Evolutionary conservation across 1,284 basidiomycete genomes (phyloP), one percentile per base, ranked within the genome.

Genomic region (Austropuccinia psidii): DNA sequence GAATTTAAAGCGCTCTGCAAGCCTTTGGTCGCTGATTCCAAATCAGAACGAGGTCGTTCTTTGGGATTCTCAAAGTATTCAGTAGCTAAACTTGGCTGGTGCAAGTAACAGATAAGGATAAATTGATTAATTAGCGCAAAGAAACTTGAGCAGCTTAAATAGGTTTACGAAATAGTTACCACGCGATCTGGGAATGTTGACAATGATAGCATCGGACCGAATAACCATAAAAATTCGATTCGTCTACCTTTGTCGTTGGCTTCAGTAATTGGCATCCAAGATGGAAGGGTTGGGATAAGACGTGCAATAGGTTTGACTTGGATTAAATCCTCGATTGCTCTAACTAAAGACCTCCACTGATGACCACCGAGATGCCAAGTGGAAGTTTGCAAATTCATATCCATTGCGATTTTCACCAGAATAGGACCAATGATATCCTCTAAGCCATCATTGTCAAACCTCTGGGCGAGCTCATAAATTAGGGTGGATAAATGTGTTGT

Each of bases 31-130:
- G 91, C 90, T 0, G 91, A 89, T 47, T 92, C 88, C n/a, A 94
- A 83, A 77, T 94, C 91, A 13, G 84, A 84, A 9, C 85, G 84
- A 49, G 86, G 84, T 35, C 90, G 85, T 73, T 89, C 89, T n/a
- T 88, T 87, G 0, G 90, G 86, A 35, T 93, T 88, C 0, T 90
- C 87, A 80, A 94, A 96, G 80, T 93, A 94, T 0, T 87, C 85
- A 75, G 86, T 84, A 11, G 89, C 86, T 72, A 97, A 87, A 21
- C 82, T 81, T 11, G 91, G 90, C 93, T 95, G 76, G 13, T 17
- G 21, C 21, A n/a, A 37, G n/a, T 29, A 64, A 8, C 1, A 43
- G 4, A 31, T 1, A 31, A 24, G 11, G 17, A 43, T 43, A 47
- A 50, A 62, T 50, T 21, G 29, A 19, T 21, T 47, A 61, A 62